Conservation (phyloP, 345 rosid species). For the Eucalyptus sp. region DNA sequence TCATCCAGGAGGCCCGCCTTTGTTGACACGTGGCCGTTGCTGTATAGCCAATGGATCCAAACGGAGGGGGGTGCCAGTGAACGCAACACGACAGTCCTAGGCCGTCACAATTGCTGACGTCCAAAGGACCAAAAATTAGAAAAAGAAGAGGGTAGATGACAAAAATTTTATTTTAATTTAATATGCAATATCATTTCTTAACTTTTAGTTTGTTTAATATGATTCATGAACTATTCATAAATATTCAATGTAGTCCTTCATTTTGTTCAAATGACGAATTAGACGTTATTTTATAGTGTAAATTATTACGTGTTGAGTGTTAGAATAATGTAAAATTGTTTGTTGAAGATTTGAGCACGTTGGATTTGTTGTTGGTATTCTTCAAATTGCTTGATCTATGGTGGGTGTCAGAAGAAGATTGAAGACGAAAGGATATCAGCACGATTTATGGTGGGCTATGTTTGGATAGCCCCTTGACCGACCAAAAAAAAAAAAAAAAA, state of each 20-base stretch:
- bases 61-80: neutral
- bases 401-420: too few species aligned
- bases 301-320: neutral
- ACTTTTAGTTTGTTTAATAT: accelerated
- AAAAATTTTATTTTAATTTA: neutral
- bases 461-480: too few species aligned
- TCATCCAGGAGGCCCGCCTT: neutral
- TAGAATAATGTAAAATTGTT: too few species aligned
- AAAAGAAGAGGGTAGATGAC: accelerated
- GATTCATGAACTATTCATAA: neutral
- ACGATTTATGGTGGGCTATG: too few species aligned
- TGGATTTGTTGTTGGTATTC: too few species aligned
- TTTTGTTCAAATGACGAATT: neutral
- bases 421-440: too few species aligned
- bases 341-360: too few species aligned
- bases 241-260: accelerated
- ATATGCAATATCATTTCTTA: accelerated
- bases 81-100: accelerated
- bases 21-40: neutral
- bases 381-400: too few species aligned
- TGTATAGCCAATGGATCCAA: too few species aligned
- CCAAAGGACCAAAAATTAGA: neutral
- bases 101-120: accelerated
- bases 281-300: neutral
- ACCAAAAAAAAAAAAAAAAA: too few species aligned